phyloP scores from a whole-genome alignment of 73 alveolate genomes.

The Durusdinium trenchii region DNA sequence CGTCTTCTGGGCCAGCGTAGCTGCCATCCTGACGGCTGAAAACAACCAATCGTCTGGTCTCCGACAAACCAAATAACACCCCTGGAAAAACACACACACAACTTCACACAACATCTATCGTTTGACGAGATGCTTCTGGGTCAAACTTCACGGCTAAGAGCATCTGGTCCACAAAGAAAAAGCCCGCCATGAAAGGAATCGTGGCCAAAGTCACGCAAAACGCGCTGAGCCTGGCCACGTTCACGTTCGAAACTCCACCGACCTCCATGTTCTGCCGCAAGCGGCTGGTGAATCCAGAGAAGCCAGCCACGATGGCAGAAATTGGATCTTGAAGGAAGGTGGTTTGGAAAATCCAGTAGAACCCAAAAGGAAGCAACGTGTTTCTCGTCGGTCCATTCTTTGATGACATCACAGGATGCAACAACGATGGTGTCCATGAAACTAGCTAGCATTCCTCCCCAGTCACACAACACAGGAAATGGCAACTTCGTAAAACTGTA shows the following conservation, averaged over 20 bases:
- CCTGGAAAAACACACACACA: no score
- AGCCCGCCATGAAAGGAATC: slow-evolving; percentile 69
- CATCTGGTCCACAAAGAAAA: slow-evolving; percentile 78
- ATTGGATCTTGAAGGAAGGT: not conserved
- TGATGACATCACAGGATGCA: not conserved
- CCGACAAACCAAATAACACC: not conserved
- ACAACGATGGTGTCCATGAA: no score
- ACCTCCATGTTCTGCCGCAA: no score
- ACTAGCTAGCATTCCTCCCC: no score
- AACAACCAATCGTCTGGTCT: not conserved
- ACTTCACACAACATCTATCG: not conserved
- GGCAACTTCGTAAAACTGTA: no score
- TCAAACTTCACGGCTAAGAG: not conserved
- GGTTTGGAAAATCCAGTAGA: not conserved
- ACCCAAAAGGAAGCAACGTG: not conserved
- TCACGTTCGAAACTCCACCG: no score
- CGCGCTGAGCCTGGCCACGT: slow-evolving; percentile 49
- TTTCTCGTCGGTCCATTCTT: not conserved
- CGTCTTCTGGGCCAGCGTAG: no score
- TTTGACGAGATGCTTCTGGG: slow-evolving; percentile 42
- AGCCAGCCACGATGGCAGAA: no score
- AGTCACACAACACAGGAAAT: no score
- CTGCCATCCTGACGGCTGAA: no score
- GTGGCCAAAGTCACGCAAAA: slow-evolving; percentile 72
- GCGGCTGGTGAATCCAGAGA: no score